Evolutionary conservation across 345 rosid genomes (phyloP).

Genomic region (Eucalyptus coolabah): DNA sequence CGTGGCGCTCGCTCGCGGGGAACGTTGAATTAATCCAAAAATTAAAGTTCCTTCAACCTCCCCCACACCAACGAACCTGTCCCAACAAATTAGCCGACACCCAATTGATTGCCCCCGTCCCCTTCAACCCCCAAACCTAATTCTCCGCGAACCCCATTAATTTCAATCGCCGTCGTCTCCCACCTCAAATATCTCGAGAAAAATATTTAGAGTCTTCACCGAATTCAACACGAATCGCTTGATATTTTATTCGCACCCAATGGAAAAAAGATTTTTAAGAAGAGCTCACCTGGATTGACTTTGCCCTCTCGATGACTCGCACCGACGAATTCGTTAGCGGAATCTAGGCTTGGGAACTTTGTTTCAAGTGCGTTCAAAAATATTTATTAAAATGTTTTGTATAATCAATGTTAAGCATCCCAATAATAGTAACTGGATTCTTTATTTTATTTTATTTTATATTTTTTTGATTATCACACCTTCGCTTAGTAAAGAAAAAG

Average conservation of each 20-base stretch:
- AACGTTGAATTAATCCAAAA: neutral
- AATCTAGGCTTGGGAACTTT: neutral
- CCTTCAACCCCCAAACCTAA: neutral
- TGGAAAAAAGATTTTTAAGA: neutral
- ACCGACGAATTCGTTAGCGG: neutral
- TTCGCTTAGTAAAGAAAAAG: no score
- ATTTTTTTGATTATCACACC: no score
- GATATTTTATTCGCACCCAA: neutral
- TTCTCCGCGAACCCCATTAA: neutral
- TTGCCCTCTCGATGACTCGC: no score
- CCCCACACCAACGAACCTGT: neutral
- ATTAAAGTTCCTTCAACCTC: neutral
- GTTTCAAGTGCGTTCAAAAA: neutral
- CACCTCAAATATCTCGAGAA: neutral
- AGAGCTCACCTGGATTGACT: neutral
- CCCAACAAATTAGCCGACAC: neutral
- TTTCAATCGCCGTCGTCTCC: neutral
- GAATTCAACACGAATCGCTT: neutral
- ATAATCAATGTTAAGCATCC: neutral
- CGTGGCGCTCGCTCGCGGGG: neutral
- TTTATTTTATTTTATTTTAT: no score
- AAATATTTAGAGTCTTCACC: neutral
- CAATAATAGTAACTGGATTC: neutral
- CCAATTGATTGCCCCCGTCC: neutral
- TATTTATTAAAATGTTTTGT: no score